Evolutionary conservation across 2,329 filamentous ascomycete species (phyloP).

Genomic region (Sordariomycetes sp.): DNA sequence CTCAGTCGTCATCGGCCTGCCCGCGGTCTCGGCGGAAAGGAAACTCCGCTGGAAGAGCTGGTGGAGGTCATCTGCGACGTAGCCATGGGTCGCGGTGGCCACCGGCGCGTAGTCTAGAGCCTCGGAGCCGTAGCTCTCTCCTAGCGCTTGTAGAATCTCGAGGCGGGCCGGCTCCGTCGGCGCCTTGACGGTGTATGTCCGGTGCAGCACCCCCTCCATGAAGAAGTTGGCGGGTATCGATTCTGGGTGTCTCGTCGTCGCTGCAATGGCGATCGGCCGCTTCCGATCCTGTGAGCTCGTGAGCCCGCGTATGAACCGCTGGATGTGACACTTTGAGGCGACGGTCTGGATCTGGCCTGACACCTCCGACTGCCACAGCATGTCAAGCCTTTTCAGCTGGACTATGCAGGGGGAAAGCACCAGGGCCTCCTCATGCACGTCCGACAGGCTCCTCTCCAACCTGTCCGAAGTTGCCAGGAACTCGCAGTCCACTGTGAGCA

Average conservation of each 20-base stretch:
- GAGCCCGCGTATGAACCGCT: slow-evolving; percentile 4
- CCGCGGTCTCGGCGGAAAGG: neutral
- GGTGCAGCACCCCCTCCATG: slow-evolving; percentile 64
- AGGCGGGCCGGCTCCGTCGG: slow-evolving; percentile 68
- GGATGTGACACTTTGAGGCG: slow-evolving; percentile 23
- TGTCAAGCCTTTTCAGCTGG: slow-evolving; percentile 84
- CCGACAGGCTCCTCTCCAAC: slow-evolving; percentile 22
- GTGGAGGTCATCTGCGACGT: slow-evolving; percentile 80
- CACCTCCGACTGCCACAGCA: slow-evolving; percentile 15
- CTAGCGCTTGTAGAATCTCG: slow-evolving; percentile 64
- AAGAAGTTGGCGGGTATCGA: slow-evolving; percentile 69
- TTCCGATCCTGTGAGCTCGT: slow-evolving; percentile 2
- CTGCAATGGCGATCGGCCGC: slow-evolving; percentile 68
- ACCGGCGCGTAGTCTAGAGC: slow-evolving; percentile 60
- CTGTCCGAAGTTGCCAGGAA: slow-evolving; percentile 24
- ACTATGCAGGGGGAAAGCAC: slow-evolving; percentile 76
- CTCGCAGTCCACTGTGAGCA: slow-evolving; percentile 38
- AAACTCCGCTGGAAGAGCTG: slow-evolving; percentile 31
- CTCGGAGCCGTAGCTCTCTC: slow-evolving; percentile 48
- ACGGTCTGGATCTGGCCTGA: slow-evolving; percentile 53
- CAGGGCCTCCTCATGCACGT: slow-evolving; percentile 57
- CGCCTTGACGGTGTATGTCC: slow-evolving; percentile 76
- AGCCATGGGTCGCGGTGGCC: slow-evolving; percentile 79
- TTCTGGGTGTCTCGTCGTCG: slow-evolving; percentile 80
- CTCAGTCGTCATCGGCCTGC: slow-evolving; percentile 13